Conservation (phyloP, 2,329 filamentous ascomycete genomes). For the Hysterium pulicare region DNA sequence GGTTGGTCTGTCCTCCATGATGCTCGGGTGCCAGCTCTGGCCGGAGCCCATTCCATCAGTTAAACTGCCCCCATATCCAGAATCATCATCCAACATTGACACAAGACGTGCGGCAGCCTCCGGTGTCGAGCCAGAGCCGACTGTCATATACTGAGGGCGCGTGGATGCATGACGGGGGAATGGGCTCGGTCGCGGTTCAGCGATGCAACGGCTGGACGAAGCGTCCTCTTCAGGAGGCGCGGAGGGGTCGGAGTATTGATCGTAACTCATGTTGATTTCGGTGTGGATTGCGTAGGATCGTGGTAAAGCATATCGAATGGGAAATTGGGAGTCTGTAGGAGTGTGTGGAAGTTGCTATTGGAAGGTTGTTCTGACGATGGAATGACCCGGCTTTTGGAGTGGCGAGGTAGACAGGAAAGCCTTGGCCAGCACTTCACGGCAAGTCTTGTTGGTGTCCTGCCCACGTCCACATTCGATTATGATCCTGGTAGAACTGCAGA, state of each 20-base stretch:
- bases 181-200: constrained; percentile 18
- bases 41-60: constrained; percentile 58
- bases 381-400: not conserved
- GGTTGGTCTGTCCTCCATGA: constrained; percentile 57
- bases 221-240: constrained; percentile 24
- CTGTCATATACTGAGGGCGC: constrained; percentile 75
- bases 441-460: too few relatives aligned
- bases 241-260: constrained; percentile 19
- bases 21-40: constrained; percentile 53
- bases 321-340: constrained; percentile 8
- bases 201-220: constrained; percentile 22
- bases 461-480: too few relatives aligned
- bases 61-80: constrained; percentile 84
- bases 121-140: constrained; percentile 77
- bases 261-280: constrained; percentile 26
- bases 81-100: constrained; percentile 79
- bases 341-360: not conserved
- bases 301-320: constrained; percentile 28
- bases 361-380: not conserved
- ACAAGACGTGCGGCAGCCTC: constrained; percentile 78
- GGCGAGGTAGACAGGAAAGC: not conserved
- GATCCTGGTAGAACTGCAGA: too few relatives aligned
- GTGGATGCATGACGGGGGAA: constrained; percentile 21
- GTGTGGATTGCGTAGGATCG: constrained; percentile 13
- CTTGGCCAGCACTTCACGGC: not conserved